Base-by-base conservation (phyloP, 2,329 filamentous ascomycete species). In the Microcyclospora tardicrescens region DNA sequence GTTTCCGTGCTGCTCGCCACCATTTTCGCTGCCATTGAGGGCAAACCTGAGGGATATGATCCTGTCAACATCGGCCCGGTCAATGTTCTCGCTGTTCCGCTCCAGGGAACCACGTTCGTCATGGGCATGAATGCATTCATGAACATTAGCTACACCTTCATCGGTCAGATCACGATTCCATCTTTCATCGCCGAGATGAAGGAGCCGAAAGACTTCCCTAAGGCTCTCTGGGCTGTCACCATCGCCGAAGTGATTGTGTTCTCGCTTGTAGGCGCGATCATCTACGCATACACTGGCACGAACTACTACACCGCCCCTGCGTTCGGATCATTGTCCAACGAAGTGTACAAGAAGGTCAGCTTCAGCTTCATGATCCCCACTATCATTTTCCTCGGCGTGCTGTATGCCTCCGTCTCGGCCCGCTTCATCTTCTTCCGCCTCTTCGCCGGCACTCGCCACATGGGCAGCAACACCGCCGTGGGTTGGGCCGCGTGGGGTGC, bases 331-430 rank as follows among this genome's bases (percentile, higher is more conserved):
- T 67, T 95, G 15, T 71, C 81, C 32, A 75, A 83, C 34, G 68
- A 74, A 14, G 47, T 80, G 2, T 91, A 80, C 65, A 86, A 91
- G 65, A 94, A 94, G 66, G 72, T 91, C 2, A 75, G 84, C 0
- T 95, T 93, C 62, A 86, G 81, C 10, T 93, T 95, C 66, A 94
- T 94, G 86, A 81, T 95, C 27, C 87, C 87, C 0, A 95, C 87
- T 0, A 72, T 95, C 47, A 85, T 95, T 55, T 95, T 95, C 66
- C 64, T 95, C 4, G 87, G 87, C 6, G 84, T 93, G 0, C 63
- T 95, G 13, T 95, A 95, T 57, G 86, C 87, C 11, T 91, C 84
- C 0, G 84, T 95, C 1, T 87, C 84, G 3, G 81, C 83, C 1
- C 81, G 87, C 24, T 94, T 95, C 64, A 67, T 95, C 53, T 93